Conservation (phyloP, 2,329 filamentous ascomycete genomes). For the Rutstroemia sp. region DNA sequence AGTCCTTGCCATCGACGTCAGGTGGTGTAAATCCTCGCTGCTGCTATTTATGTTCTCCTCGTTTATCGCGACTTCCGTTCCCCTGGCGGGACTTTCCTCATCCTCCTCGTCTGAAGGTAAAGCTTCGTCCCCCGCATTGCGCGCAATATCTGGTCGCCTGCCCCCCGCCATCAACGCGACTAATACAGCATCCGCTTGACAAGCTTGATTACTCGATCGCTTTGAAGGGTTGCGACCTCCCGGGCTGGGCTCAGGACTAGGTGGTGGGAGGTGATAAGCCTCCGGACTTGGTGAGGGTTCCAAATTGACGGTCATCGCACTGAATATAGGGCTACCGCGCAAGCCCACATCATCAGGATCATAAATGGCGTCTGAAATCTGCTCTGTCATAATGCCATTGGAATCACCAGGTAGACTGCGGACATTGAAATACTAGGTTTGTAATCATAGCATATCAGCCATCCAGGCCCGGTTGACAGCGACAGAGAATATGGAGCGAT, state of each 20-base stretch:
- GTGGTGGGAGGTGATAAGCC: constrained; percentile 36
- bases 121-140: constrained; percentile 44
- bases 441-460: constrained; percentile 20
- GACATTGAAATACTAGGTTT: constrained; percentile 6
- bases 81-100: constrained; percentile 29
- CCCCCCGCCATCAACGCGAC: constrained; percentile 56
- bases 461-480: neutral
- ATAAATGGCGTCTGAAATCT: constrained; percentile 27
- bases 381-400: constrained; percentile 10
- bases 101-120: constrained; percentile 41
- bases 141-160: constrained; percentile 58
- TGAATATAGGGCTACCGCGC: constrained; percentile 35
- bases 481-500: neutral
- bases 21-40: constrained; percentile 10
- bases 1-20: constrained; percentile 5
- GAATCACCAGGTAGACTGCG: constrained; percentile 3
- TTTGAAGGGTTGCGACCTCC: constrained; percentile 20
- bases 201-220: constrained; percentile 29
- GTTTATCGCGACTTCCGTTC: constrained; percentile 17
- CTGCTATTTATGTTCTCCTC: constrained; percentile 19
- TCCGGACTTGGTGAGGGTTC: constrained; percentile 46
- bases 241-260: constrained; percentile 35
- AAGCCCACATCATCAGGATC: constrained; percentile 42
- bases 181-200: constrained; percentile 59
- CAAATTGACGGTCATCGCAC: constrained; percentile 37